These are phyloP conservation scores for Daldinia bambusicola DNA, from an alignment of 495 filamentous ascomycete genomes.

Conservation along the genomic window DNA sequence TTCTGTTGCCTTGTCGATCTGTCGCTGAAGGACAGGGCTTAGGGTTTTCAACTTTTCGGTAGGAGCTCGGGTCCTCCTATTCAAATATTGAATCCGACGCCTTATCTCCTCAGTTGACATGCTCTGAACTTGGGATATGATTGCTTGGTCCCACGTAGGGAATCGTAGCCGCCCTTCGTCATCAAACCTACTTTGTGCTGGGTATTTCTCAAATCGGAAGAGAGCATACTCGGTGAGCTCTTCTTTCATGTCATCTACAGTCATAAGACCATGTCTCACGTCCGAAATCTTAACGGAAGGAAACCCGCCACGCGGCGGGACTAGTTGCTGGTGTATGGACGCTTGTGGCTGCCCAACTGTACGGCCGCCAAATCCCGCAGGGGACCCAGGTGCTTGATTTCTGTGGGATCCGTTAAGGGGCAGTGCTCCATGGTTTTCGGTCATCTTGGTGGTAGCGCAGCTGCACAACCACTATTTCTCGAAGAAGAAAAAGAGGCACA, in stretches of 20 bases:
- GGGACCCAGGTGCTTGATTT: neutral
- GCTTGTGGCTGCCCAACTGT: conserved; percentile 3
- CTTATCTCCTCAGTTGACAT: conserved; percentile 43
- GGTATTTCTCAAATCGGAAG: conserved; percentile 47
- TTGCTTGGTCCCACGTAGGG: conserved; percentile 47
- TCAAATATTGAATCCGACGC: conserved; percentile 46
- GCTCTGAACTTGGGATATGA: conserved; percentile 36
- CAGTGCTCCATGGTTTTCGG: conserved; percentile 1
- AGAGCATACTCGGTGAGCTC: conserved; percentile 47
- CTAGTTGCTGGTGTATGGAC: neutral
- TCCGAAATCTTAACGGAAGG: conserved; percentile 41
- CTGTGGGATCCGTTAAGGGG: conserved; percentile 7
- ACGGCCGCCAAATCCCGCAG: conserved; percentile 9
- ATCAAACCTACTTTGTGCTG: conserved; percentile 37
- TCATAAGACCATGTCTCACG: conserved; percentile 36
- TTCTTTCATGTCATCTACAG: conserved; percentile 43
- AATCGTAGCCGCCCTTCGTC: conserved; percentile 38
- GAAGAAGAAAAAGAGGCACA: neutral
- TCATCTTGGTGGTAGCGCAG: conserved; percentile 7
- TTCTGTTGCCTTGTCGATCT: conserved; percentile 49
- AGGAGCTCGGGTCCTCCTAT: conserved; percentile 33
- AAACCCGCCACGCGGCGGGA: conserved; percentile 3
- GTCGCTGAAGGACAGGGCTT: conserved; percentile 42
- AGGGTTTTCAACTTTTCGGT: conserved; percentile 48
- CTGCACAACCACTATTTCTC: too few relatives aligned